These are phyloP conservation scores for Microbotryum violaceum DNA, from an alignment of 1,284 basidiomycete genomes.

Conservation along the genomic window DNA sequence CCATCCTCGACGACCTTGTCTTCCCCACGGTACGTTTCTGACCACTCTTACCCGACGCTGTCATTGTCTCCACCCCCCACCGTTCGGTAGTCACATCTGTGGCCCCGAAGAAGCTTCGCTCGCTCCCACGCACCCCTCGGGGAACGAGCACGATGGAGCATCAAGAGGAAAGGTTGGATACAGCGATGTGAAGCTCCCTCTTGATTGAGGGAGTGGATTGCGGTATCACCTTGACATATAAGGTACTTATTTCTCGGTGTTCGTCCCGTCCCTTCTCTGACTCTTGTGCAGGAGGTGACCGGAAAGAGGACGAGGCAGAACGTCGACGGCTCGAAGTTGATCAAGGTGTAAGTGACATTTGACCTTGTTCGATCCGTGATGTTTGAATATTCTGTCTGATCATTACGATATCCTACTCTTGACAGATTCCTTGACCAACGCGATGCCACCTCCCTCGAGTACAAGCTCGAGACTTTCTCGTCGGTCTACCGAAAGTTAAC, in stretches of 20 bases:
- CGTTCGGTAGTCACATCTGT: background rate
- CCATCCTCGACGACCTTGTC: constrained; percentile 97
- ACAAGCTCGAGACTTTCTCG: constrained; percentile 97
- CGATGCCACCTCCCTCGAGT: constrained; percentile 96
- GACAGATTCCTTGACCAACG: constrained; percentile 92
- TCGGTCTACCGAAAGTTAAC: constrained; percentile 86
- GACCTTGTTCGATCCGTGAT: constrained; percentile 9
- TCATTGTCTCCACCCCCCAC: background rate
- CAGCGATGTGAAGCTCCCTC: constrained; percentile 25
- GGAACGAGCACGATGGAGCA: background rate
- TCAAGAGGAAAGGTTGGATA: constrained; percentile 14
- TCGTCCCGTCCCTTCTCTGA: background rate
- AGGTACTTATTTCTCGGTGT: background rate
- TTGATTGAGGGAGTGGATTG: constrained; percentile 16
- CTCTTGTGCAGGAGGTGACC: constrained; percentile 59
- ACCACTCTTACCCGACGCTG: background rate
- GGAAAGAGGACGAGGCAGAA: constrained; percentile 92
- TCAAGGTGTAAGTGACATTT: constrained; percentile 73
- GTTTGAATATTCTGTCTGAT: background rate
- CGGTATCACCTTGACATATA: constrained; percentile 22
- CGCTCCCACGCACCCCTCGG: too few species aligned
- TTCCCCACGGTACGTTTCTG: constrained; percentile 65
- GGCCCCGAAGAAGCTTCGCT: background rate
- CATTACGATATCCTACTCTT: background rate
- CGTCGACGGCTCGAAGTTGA: constrained; percentile 81